These are phyloP conservation scores for Acanthamoeba lenticulata DNA, from an alignment of 208 protist species.

Conservation along the genomic window DNA sequence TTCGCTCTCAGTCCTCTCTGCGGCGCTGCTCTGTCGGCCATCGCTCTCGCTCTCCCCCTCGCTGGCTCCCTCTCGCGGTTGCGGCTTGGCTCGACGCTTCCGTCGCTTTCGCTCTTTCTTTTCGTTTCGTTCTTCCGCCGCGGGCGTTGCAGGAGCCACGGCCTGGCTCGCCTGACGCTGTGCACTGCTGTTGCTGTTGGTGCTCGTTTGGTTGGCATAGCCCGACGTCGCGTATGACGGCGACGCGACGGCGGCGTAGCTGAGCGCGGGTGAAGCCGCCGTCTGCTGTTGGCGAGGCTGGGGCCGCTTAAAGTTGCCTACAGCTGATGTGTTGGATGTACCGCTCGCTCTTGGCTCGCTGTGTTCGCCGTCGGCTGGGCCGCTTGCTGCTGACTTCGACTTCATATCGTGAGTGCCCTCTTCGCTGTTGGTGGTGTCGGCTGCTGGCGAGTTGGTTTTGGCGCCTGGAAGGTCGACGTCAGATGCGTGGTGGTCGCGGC, in stretches of 20 bases:
- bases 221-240: not conserved
- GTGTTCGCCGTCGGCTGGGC: no score
- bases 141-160: not conserved
- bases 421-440: no score
- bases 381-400: no score
- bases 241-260: conserved; percentile 14
- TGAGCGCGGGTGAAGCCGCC: not conserved
- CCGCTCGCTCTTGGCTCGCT: no score
- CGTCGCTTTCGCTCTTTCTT: not conserved
- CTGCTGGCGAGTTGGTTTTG: no score
- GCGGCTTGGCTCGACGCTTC: not conserved
- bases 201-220: conserved; percentile 11
- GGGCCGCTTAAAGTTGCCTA: no score
- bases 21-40: not conserved
- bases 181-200: not conserved
- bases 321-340: no score
- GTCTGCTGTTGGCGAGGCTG: no score
- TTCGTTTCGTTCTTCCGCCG: not conserved
- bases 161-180: not conserved
- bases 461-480: no score
- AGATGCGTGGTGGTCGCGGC: no score
- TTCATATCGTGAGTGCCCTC: no score
- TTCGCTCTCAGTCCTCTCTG: not conserved
- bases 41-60: not conserved
- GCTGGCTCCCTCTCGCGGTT: not conserved